A percentile compares a stretch with the other conserved stretches of the same genome.
Conservation (phyloP, 2,329 filamentous ascomycete species). For the Colletotrichum siamense region DNA sequence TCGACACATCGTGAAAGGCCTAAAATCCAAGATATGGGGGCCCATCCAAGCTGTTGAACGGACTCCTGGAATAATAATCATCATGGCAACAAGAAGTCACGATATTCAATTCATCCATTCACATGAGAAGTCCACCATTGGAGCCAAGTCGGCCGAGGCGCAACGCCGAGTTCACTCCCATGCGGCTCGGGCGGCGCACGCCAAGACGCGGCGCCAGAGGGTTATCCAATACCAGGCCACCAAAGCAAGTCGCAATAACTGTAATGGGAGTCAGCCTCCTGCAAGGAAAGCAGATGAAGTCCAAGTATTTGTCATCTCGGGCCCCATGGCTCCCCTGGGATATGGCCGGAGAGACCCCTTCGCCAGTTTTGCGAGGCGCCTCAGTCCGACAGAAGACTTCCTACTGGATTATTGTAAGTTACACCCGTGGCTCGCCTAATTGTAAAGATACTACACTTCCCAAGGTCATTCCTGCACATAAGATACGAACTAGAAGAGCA, state of each 20-base stretch:
- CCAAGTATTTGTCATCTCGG: neutral
- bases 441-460: neutral
- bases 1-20: neutral
- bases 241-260: neutral
- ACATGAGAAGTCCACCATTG: neutral
- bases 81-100: neutral
- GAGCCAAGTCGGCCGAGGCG: neutral
- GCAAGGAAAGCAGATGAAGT: neutral
- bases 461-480: neutral
- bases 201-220: neutral
- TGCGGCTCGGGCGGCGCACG: neutral
- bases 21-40: neutral
- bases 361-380: neutral
- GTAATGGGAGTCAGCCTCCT: neutral
- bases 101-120: neutral
- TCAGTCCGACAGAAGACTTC: neutral
- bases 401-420: neutral
- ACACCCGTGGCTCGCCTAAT: neutral
- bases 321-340: neutral
- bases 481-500: no score
- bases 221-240: neutral
- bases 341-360: neutral
- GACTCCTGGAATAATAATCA: rapidly evolving
- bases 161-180: neutral
- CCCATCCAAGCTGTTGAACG: neutral